A percentile compares a stretch with the other conserved stretches of the same genome.
Conservation (phyloP, 148 eudicot species). For the Spergularia marina region DNA sequence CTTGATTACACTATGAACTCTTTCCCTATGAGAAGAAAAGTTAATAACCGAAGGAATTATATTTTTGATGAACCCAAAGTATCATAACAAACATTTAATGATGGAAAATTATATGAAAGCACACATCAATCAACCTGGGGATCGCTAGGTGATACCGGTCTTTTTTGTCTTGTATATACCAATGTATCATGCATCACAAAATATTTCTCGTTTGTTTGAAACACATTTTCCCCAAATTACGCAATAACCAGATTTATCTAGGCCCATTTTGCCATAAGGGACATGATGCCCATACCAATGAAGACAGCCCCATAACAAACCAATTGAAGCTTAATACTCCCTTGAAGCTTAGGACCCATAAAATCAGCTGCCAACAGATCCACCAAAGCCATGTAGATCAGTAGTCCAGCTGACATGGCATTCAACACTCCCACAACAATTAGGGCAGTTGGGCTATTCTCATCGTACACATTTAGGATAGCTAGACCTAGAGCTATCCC, state of each 20-base stretch:
- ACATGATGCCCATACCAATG: constrained; percentile 53
- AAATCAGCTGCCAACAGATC: constrained; percentile 57
- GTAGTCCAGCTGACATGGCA: constrained; percentile 50
- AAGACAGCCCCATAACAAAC: constrained; percentile 38
- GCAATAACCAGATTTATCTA: background rate
- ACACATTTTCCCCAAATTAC: too few relatives aligned
- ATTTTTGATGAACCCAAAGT: too few relatives aligned
- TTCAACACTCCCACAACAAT: constrained; percentile 52
- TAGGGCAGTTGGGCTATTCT: constrained; percentile 51
- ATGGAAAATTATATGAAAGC: too few relatives aligned
- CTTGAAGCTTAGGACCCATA: constrained; percentile 48
- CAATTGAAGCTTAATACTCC: constrained; percentile 46
- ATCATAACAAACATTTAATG: too few relatives aligned
- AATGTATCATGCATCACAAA: too few relatives aligned
- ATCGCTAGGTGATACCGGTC: too few relatives aligned
- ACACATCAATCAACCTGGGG: too few relatives aligned
- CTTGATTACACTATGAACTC: too few relatives aligned
- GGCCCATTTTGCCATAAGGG: constrained; percentile 67
- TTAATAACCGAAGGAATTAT: too few relatives aligned
- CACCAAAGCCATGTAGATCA: constrained; percentile 65
- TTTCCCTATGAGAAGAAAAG: too few relatives aligned
- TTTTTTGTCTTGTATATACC: too few relatives aligned
- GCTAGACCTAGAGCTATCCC: constrained; percentile 54
- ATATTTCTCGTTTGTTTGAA: too few relatives aligned
- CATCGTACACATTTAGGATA: constrained; percentile 39